Percentiles rank a stretch among this genome's conserved stretches.
Evolutionary conservation across 1,284 basidiomycete genomes (phyloP).

Genomic region (Phaffia rhodozyma): DNA sequence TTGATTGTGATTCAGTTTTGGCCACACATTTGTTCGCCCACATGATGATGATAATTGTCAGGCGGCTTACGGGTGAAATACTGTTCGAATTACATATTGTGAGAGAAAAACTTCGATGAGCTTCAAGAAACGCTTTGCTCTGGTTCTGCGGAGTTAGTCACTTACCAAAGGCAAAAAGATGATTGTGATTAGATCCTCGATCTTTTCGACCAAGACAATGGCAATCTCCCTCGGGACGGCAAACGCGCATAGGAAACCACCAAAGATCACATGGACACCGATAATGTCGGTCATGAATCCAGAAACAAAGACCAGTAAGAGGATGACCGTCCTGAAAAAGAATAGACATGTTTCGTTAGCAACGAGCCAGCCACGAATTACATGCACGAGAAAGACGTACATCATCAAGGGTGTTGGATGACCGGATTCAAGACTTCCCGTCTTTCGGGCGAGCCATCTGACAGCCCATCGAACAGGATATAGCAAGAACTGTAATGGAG

Average conservation of each 20-base stretch:
- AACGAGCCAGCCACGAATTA: no score
- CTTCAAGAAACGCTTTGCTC: neutral
- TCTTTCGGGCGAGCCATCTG: conserved; percentile 57
- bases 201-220: conserved; percentile 55
- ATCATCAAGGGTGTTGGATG: conserved; percentile 66
- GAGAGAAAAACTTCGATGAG: neutral
- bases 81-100: neutral
- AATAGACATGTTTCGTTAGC: neutral
- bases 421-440: conserved; percentile 60
- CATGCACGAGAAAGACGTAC: conserved; percentile 23
- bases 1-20: neutral
- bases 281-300: conserved; percentile 84
- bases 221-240: conserved; percentile 78
- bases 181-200: conserved; percentile 57
- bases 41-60: neutral
- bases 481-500: neutral
- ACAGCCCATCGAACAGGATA: conserved; percentile 5
- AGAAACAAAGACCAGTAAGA: conserved; percentile 62
- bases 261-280: conserved; percentile 80
- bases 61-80: conserved; percentile 11
- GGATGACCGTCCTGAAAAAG: conserved; percentile 39
- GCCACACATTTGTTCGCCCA: no score
- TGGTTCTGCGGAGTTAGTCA: conserved; percentile 16
- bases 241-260: conserved; percentile 42
- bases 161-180: conserved; percentile 69